Base-by-base conservation (phyloP, 495 filamentous ascomycete genomes). In the Penicillium fimorum region DNA sequence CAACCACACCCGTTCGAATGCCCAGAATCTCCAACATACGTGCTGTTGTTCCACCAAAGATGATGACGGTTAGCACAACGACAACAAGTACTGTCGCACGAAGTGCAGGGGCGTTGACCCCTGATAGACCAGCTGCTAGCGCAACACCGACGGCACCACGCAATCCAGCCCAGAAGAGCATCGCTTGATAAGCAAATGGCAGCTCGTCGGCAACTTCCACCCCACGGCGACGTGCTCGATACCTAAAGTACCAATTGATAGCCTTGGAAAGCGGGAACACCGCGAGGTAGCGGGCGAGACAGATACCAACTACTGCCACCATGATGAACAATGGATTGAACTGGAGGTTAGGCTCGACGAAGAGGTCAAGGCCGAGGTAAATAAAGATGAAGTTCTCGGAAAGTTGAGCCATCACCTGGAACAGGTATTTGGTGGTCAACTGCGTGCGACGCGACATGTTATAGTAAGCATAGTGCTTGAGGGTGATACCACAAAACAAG, bases 371-470 rank as follows among this genome's bases (percentile, higher is more conserved):
- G 0, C 94, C 94, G 2, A 98, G 83, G 67, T 97, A 98, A 71
- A 98, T 98, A 77, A 98, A 98, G 65, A 98, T 98, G 61, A 98
- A 98, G 72, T 98, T 98, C 75, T 98, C 94, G 0, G 92, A 94
- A 37, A 98, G 77, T 70, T 97, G 95, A 5, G 95, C 90, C 56
- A 95, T 85, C 47, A 96, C 87, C 71, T 94, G 89, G 76, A 98
- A 98, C 25, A 96, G 82, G 75, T 96, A 98, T 70, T 98, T 98
- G 51, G 95, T 98, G 17, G 94, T 97, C 63, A 98, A 83, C 67
- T 98, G 94, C 20, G 95, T 96, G 42, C 94, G 87, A 42, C 94
- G 87, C 29, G 94, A 98, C 94, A 98, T 98, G 76, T 98, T 98
- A 78, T 96, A 97, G 77, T 98, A 98, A 41, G 94, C 94, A 65